phyloP scores from a whole-genome alignment of 2,329 filamentous ascomycete genomes.

The Ascochyta clinopodiicola region DNA sequence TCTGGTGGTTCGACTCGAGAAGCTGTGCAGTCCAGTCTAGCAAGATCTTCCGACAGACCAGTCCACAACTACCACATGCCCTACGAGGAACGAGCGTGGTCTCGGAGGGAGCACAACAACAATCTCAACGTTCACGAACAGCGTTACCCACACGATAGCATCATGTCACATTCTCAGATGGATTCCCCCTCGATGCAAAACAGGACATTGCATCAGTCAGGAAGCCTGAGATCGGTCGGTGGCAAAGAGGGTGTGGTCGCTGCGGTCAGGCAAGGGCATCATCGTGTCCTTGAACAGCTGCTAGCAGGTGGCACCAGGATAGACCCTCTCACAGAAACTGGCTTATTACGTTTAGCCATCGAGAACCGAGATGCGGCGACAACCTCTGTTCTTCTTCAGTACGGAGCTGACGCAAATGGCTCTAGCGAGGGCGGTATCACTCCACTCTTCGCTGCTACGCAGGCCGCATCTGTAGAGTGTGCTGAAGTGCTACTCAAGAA shows the following conservation, averaged over 20 bases:
- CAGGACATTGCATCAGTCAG: conserved; percentile 26
- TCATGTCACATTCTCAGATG: conserved; percentile 14
- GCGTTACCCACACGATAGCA: conserved; percentile 24
- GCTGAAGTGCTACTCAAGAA: conserved; percentile 49
- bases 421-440: conserved; percentile 35
- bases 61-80: conserved; percentile 22
- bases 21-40: background rate
- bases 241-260: conserved; percentile 52
- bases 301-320: conserved; percentile 36
- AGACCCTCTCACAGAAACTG: conserved; percentile 33
- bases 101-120: conserved; percentile 30
- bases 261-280: conserved; percentile 67
- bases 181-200: conserved; percentile 21
- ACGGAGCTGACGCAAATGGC: conserved; percentile 38
- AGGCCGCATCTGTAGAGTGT: conserved; percentile 48
- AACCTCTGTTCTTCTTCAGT: conserved; percentile 31
- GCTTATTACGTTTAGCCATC: conserved; percentile 35
- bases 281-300: conserved; percentile 58
- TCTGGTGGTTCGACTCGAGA: conserved; percentile 21
- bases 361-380: conserved; percentile 37
- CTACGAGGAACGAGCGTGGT: conserved; percentile 26
- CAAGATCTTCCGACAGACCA: conserved; percentile 20
- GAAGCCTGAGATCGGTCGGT: conserved; percentile 32
- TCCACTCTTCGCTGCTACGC: conserved; percentile 34
- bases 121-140: conserved; percentile 26